A percentile compares a stretch with the other conserved stretches of the same genome.
These are phyloP conservation scores for Blepharisma undulans DNA, from an alignment of 169 alveolate genomes.

Conservation along the genomic window DNA sequence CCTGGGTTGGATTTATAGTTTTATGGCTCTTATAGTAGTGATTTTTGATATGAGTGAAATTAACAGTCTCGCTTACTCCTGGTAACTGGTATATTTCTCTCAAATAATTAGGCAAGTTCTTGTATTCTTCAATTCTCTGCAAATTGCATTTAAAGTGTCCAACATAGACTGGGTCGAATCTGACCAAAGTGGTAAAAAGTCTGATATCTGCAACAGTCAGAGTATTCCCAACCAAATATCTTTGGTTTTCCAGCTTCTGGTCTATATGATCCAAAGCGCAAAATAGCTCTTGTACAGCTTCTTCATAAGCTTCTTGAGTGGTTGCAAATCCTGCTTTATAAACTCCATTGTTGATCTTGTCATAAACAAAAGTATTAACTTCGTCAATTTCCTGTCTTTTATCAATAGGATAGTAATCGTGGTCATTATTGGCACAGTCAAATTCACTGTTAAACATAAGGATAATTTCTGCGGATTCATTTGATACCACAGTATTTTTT, in stretches of 20 bases:
- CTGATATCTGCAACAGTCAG: slow-evolving; percentile 37
- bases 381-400: slow-evolving; percentile 34
- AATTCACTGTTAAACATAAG: slow-evolving; percentile 48
- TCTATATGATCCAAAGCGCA: slow-evolving; percentile 34
- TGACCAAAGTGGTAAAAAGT: slow-evolving; percentile 54
- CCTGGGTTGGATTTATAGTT: slow-evolving; percentile 41
- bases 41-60: slow-evolving; percentile 56
- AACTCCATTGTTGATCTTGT: slow-evolving; percentile 58
- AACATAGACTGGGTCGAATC: slow-evolving; percentile 62
- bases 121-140: slow-evolving; percentile 45
- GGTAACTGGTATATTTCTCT: slow-evolving; percentile 49
- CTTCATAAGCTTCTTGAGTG: slow-evolving; percentile 56
- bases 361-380: slow-evolving; percentile 49
- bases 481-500: slow-evolving; percentile 41
- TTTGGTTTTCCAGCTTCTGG: not conserved
- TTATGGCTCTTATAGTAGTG: slow-evolving; percentile 60
- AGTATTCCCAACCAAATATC: slow-evolving; percentile 35
- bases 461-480: slow-evolving; percentile 46
- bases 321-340: slow-evolving; percentile 58
- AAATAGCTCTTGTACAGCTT: slow-evolving; percentile 28
- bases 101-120: slow-evolving; percentile 47
- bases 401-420: slow-evolving; percentile 29
- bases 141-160: slow-evolving; percentile 59
- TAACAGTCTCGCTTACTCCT: slow-evolving; percentile 39
- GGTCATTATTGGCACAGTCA: slow-evolving; percentile 35